Base-by-base conservation (phyloP, 2,329 filamentous ascomycete genomes). In the Ceratocystis variospora region DNA sequence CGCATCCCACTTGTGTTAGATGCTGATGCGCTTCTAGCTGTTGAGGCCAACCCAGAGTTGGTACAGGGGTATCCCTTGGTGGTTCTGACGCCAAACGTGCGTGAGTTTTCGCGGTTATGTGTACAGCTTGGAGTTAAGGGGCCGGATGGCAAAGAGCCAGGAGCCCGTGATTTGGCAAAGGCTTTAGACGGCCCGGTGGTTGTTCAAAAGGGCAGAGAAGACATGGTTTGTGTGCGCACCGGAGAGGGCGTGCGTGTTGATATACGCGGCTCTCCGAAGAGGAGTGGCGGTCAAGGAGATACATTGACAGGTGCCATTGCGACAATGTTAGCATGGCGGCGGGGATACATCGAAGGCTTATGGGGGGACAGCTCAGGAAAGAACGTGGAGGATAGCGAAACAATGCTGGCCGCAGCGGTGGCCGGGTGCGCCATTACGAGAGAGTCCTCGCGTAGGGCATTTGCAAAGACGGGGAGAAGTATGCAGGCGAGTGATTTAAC, bases 401-500 rank as follows among this genome's bases (percentile, higher is more conserved):
- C 91, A 77, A 76, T 96, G 68, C 81, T 88, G 31, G 77, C 96
- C 69, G 90, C 87, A 17, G 93, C 90, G 0, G 96, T 89, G 78
- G 93, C 89, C 0, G 94, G 93, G 1, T 90, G 89, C 71, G 84
- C 87, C 22, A 84, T 99, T 66, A 97, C 94, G 67, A 86, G 93
- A 75, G 83, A 96, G 74, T 96, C 88, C 73, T 96, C 93, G 22
- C 83, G 90, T 62, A 78, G 92, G 68, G 94, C 94, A 0, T 99
- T 95, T 76, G 80, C 83, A 71, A 89, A 92, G 75, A 89, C 87
- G 72, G 93, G 94, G 0, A 83, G 94, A 70, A 90, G 89, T 73
- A 77, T 99, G 73, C 94, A 97, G 78, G 94, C 94, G 0, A 91
- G 89, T 70, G 94, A 97, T 76, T 77, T 99, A 73, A 96, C 93